Evolutionary conservation across 1,139 yeast genomes (phyloP).

Genomic region (Taiozyma onychis): DNA sequence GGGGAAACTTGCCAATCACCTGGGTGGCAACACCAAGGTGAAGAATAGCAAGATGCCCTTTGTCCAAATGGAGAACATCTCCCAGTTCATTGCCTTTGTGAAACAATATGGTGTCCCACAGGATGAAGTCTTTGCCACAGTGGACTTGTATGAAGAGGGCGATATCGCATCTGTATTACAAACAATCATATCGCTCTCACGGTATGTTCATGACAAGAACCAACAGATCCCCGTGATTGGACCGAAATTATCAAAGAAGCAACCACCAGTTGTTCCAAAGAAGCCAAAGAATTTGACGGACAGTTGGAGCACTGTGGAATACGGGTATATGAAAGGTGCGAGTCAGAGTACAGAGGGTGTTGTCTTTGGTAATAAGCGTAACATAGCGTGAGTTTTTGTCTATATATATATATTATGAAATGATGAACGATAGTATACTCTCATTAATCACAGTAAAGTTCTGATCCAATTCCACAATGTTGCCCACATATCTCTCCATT

Average conservation of each 20-base stretch:
- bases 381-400: constrained; percentile 27
- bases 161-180: constrained; percentile 79
- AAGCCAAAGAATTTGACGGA: constrained; percentile 30
- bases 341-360: constrained; percentile 45
- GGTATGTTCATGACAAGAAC: constrained; percentile 48
- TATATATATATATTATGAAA: not conserved
- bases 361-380: constrained; percentile 45
- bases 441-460: constrained; percentile 20
- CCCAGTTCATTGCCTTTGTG: constrained; percentile 60
- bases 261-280: constrained; percentile 34
- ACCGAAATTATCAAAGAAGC: constrained; percentile 36
- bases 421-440: constrained; percentile 10
- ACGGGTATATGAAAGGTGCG: constrained; percentile 54
- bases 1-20: constrained; percentile 39
- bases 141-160: constrained; percentile 65
- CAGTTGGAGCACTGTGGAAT: constrained; percentile 51
- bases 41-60: constrained; percentile 53
- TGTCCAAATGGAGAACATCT: constrained; percentile 70
- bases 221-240: constrained; percentile 44
- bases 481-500: constrained; percentile 25
- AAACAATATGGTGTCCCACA: constrained; percentile 66
- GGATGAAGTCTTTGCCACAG: constrained; percentile 79
- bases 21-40: constrained; percentile 39
- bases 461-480: constrained; percentile 22
- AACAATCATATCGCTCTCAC: constrained; percentile 66